Evolutionary conservation across 2,329 filamentous ascomycete genomes (phyloP).

Genomic region (Xylaria arbuscula): DNA sequence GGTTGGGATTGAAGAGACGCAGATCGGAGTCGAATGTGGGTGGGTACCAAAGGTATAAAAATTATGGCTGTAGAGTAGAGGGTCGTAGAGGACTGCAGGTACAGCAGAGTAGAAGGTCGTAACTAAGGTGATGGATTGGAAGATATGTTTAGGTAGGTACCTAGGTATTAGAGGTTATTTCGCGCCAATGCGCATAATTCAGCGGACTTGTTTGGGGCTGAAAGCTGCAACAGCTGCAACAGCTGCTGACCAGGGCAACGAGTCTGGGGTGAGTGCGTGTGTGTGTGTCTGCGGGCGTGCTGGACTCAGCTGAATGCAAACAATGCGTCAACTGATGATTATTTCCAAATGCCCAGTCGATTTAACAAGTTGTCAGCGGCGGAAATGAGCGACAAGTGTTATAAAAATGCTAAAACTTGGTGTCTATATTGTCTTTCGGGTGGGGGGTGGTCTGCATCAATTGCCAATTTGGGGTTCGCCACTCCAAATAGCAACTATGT

Average conservation of each 20-base stretch:
- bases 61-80: not conserved
- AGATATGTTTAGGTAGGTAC: too few relatives aligned
- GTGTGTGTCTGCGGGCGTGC: constrained; percentile 1
- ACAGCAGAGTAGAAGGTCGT: not conserved
- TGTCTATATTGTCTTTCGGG: not conserved
- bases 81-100: not conserved
- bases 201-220: constrained; percentile 14
- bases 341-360: constrained; percentile 4
- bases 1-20: constrained; percentile 3
- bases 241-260: constrained; percentile 1
- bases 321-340: constrained; percentile 9
- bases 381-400: not conserved
- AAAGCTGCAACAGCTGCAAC: constrained; percentile 11
- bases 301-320: constrained; percentile 12
- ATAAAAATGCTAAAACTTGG: not conserved
- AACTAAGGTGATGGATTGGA: not conserved
- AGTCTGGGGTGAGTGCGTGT: not conserved
- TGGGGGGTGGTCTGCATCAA: not conserved
- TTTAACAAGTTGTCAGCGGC: not conserved
- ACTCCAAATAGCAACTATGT: not conserved
- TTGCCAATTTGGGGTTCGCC: not conserved
- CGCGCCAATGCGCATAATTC: constrained; percentile 15
- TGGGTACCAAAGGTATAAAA: not conserved
- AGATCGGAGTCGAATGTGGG: constrained; percentile 8
- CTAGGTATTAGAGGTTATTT: not conserved